Evolutionary conservation across 2,329 filamentous ascomycete species (phyloP).

Genomic region (Capronia epimyces): DNA sequence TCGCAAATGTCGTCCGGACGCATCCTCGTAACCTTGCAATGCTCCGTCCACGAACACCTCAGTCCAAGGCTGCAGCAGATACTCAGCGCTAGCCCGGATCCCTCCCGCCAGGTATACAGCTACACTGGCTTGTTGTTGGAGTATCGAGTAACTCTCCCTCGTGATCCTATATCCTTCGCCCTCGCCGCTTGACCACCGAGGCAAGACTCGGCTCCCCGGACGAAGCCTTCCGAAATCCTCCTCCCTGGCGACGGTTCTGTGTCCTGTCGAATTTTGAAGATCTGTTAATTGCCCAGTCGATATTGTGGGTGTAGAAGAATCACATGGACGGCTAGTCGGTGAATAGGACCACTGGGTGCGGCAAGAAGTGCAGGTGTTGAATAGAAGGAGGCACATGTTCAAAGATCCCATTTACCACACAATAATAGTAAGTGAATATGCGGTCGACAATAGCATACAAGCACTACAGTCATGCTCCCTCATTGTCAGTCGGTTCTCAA

Average conservation of each 20-base stretch:
- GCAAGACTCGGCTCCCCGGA: not conserved
- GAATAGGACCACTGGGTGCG: constrained; percentile 12
- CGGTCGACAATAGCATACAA: constrained; percentile 3
- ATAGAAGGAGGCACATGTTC: constrained; percentile 8
- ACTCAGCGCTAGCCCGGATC: not conserved
- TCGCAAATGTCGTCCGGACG: not conserved
- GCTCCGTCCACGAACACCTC: not conserved
- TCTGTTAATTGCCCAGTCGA: not conserved
- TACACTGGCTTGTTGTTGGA: not conserved
- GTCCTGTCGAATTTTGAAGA: not conserved
- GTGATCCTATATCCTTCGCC: not conserved
- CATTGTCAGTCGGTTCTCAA: constrained; percentile 8
- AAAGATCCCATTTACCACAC: constrained; percentile 6
- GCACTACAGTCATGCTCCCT: not conserved
- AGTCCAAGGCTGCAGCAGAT: not conserved
- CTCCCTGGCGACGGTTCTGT: not conserved
- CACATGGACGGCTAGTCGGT: constrained; percentile 7
- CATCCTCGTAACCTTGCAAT: constrained; percentile 4
- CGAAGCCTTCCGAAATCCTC: constrained; percentile 1
- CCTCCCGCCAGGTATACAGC: not conserved
- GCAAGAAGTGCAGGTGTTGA: constrained; percentile 20
- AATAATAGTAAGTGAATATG: constrained; percentile 19
- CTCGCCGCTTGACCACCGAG: not conserved
- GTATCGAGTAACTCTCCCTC: not conserved
- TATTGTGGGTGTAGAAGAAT: constrained; percentile 3